phyloP scores from a whole-genome alignment of 1,139 yeast species.

The Magnusiomyces suaveolens region DNA sequence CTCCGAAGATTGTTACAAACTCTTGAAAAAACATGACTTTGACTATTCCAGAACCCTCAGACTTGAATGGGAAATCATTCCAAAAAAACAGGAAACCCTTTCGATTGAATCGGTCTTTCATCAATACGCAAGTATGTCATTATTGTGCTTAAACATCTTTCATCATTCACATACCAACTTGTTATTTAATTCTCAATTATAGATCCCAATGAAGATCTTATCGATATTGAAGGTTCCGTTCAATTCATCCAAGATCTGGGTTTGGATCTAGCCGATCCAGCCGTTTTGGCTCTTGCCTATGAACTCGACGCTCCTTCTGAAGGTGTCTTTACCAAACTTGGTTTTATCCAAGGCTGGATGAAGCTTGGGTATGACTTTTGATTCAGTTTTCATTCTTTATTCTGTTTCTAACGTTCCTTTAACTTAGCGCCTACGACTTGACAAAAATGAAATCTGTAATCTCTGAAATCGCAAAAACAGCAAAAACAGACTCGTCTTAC shows the following conservation, averaged over 20 bases:
- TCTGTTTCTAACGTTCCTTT: background rate
- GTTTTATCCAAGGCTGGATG: constrained; percentile 52
- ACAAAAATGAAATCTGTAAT: constrained; percentile 44
- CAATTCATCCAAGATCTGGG: constrained; percentile 54
- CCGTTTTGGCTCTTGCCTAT: constrained; percentile 60
- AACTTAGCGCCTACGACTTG: constrained; percentile 32
- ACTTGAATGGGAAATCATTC: constrained; percentile 1
- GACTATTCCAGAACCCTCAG: constrained; percentile 18
- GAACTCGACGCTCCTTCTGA: constrained; percentile 55
- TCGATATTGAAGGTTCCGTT: constrained; percentile 69
- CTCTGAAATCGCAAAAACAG: constrained; percentile 31
- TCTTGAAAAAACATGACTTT: constrained; percentile 18
- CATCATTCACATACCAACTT: too few species aligned
- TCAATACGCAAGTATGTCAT: constrained; percentile 16
- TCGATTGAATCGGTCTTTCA: constrained; percentile 18
- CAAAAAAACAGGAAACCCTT: constrained; percentile 5
- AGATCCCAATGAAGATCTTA: constrained; percentile 21
- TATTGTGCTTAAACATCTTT: background rate
- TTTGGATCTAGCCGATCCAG: constrained; percentile 63
- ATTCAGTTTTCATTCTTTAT: background rate
- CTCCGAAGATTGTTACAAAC: constrained; percentile 11
- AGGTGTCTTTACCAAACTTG: constrained; percentile 46
- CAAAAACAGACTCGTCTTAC: constrained; percentile 35
- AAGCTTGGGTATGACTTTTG: constrained; percentile 23
- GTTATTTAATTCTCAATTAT: too few species aligned